Evolutionary conservation across 2,329 filamentous ascomycete genomes (phyloP).

Genomic region (Ophidiomyces ophidiicola): DNA sequence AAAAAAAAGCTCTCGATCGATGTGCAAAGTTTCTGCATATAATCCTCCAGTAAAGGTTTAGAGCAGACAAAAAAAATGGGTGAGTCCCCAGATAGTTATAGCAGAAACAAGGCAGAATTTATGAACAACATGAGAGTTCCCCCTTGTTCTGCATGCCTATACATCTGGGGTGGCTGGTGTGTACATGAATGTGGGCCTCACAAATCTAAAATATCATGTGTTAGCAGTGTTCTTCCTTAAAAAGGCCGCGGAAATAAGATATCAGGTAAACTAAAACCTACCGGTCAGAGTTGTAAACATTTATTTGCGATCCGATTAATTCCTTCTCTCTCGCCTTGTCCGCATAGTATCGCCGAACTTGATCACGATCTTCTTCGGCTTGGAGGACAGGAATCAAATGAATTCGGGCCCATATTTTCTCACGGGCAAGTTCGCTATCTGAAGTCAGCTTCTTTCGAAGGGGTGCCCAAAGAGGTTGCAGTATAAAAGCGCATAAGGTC

Average conservation of each 20-base stretch:
- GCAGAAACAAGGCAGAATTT: too few species aligned
- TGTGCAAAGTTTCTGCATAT: too few species aligned
- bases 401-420: constrained; percentile 98
- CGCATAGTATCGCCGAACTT: constrained; percentile 73
- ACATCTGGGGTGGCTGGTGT: constrained; percentile 53
- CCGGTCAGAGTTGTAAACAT: constrained; percentile 81
- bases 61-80: too few species aligned
- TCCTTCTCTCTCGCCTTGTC: constrained; percentile 85
- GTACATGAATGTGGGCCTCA: constrained; percentile 66
- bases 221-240: constrained; percentile 5
- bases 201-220: constrained; percentile 46
- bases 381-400: constrained; percentile 87
- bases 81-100: too few species aligned
- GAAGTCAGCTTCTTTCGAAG: constrained; percentile 1
- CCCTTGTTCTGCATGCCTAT: too few species aligned
- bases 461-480: too few species aligned
- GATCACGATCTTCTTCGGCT: constrained; percentile 92
- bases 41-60: too few species aligned
- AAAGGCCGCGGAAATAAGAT: neutral
- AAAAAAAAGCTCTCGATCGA: too few species aligned
- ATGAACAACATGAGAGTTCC: too few species aligned
- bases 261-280: constrained; percentile 36
- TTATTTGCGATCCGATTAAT: constrained; percentile 68
- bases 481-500: neutral
- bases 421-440: constrained; percentile 73